Evolutionary conservation across 768 basidiomycete genomes (phyloP).

Genomic region (Leccinum subgranulosum): DNA sequence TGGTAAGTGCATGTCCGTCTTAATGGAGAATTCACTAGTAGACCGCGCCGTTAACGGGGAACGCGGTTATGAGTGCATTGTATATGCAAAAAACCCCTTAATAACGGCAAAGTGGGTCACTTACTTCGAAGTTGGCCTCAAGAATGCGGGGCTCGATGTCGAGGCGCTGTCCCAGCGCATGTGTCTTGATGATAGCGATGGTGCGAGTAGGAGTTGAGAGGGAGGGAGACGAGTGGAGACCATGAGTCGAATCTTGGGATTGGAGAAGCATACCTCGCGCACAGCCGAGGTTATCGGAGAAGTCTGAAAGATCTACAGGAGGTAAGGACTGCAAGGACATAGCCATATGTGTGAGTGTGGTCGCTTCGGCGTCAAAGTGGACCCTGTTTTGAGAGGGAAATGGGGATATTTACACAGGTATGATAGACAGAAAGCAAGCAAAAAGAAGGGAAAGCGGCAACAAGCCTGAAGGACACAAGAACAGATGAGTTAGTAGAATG

Average conservation of each 20-base stretch:
- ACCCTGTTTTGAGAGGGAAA: not conserved
- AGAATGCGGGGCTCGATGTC: conserved; percentile 79
- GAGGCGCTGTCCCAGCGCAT: conserved; percentile 69
- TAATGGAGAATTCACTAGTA: conserved; percentile 15
- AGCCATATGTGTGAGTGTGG: conserved; percentile 23
- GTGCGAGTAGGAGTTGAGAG: conserved; percentile 46
- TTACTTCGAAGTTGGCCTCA: conserved; percentile 79
- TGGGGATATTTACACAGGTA: conserved; percentile 22
- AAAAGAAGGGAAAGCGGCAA: conserved; percentile 18
- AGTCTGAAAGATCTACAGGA: conserved; percentile 15
- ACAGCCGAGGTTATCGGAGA: conserved; percentile 13
- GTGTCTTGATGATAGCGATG: conserved; percentile 80
- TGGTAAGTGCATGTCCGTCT: conserved; percentile 12
- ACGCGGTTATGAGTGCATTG: conserved; percentile 1
- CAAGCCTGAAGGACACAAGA: conserved; percentile 3
- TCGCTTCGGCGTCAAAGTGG: conserved; percentile 5
- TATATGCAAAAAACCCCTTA: conserved; percentile 1
- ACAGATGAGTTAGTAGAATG: conserved; percentile 6
- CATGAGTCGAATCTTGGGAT: conserved; percentile 3
- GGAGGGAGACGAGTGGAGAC: conserved; percentile 8
- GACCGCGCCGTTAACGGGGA: not conserved
- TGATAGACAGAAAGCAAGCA: conserved; percentile 5
- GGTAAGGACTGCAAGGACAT: conserved; percentile 10
- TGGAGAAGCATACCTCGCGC: not conserved
- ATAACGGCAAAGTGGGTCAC: conserved; percentile 17